phyloP scores from a whole-genome alignment of 495 filamentous ascomycete species.

The Astrothelium macrocarpum region DNA sequence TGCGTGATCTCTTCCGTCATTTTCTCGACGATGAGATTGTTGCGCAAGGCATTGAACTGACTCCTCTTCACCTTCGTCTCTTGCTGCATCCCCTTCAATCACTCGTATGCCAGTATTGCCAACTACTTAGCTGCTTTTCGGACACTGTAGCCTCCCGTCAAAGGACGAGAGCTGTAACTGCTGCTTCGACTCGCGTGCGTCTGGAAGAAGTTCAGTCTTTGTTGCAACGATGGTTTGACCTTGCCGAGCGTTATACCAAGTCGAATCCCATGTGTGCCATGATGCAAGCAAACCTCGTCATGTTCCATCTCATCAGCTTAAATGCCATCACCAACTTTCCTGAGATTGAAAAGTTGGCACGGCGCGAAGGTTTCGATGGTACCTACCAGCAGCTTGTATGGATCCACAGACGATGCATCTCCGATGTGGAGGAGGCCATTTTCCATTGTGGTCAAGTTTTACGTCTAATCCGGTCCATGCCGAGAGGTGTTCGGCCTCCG shows the following conservation, averaged over 20 bases:
- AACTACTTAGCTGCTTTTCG: slow-evolving; percentile 35
- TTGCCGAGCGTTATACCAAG: slow-evolving; percentile 36
- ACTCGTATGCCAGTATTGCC: slow-evolving; percentile 32
- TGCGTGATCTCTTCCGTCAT: slow-evolving; percentile 47
- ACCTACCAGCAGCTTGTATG: slow-evolving; percentile 39
- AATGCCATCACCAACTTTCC: slow-evolving; percentile 50
- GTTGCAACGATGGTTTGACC: slow-evolving; percentile 49
- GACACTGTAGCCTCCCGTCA: slow-evolving; percentile 29
- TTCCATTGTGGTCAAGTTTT: slow-evolving; percentile 53
- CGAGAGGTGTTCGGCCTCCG: slow-evolving; percentile 30
- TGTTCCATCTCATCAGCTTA: slow-evolving; percentile 55
- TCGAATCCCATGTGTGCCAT: slow-evolving; percentile 29
- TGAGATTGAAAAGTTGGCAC: slow-evolving; percentile 49
- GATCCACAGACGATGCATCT: slow-evolving; percentile 44
- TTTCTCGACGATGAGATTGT: slow-evolving; percentile 34
- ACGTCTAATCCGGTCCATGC: slow-evolving; percentile 38
- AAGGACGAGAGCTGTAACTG: slow-evolving; percentile 33
- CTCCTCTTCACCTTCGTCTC: slow-evolving; percentile 32
- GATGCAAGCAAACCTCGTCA: slow-evolving; percentile 47
- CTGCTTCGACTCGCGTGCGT: slow-evolving; percentile 40
- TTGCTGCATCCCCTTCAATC: slow-evolving; percentile 34
- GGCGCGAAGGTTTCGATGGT: slow-evolving; percentile 42
- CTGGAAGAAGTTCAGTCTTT: slow-evolving; percentile 47
- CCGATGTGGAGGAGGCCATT: slow-evolving; percentile 44
- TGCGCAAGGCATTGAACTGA: slow-evolving; percentile 31